Evolutionary conservation across 225 moss, liverwort and hornwort genomes (phyloP).

Genomic region (Bryum argenteum): DNA sequence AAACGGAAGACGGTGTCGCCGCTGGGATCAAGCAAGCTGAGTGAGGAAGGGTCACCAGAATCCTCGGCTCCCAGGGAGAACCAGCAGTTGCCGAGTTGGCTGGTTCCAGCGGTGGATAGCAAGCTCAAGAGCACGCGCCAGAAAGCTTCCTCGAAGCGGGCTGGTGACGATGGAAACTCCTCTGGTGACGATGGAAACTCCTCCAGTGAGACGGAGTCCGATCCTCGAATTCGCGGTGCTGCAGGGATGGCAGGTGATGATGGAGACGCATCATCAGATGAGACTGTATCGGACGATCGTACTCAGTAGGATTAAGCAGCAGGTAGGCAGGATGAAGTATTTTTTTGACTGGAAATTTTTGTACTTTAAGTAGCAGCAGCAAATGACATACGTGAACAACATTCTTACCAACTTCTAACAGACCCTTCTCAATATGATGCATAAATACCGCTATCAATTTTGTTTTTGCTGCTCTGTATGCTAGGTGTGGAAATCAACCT

Average conservation of each 20-base stretch:
- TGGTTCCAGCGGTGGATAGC: conserved; percentile 28
- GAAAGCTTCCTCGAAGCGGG: conserved; percentile 35
- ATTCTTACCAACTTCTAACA: conserved; percentile 1
- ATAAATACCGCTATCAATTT: not conserved
- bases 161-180: conserved; percentile 58
- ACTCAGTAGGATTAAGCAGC: conserved; percentile 52
- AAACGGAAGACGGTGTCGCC: conserved; percentile 30
- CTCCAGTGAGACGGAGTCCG: conserved; percentile 93
- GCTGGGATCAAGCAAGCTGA: conserved; percentile 17
- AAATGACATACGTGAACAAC: conserved; percentile 19
- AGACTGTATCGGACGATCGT: conserved; percentile 94
- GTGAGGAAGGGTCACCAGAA: conserved; percentile 45
- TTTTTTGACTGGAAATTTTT: conserved; percentile 39
- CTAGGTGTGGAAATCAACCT: not conserved
- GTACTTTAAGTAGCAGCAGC: conserved; percentile 31
- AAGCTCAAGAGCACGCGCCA: conserved; percentile 40
- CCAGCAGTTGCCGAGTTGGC: conserved; percentile 50
- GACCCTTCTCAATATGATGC: not conserved
- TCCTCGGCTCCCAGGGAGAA: conserved; percentile 24
- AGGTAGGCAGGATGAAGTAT: conserved; percentile 11
- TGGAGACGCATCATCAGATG: conserved; percentile 90
- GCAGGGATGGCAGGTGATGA: conserved; percentile 62
- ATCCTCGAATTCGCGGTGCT: conserved; percentile 77
- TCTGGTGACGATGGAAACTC: conserved; percentile 69
- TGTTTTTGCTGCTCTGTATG: not conserved